Base-by-base conservation (phyloP, 2,329 filamentous ascomycete genomes). In the Cordyceps militaris region DNA sequence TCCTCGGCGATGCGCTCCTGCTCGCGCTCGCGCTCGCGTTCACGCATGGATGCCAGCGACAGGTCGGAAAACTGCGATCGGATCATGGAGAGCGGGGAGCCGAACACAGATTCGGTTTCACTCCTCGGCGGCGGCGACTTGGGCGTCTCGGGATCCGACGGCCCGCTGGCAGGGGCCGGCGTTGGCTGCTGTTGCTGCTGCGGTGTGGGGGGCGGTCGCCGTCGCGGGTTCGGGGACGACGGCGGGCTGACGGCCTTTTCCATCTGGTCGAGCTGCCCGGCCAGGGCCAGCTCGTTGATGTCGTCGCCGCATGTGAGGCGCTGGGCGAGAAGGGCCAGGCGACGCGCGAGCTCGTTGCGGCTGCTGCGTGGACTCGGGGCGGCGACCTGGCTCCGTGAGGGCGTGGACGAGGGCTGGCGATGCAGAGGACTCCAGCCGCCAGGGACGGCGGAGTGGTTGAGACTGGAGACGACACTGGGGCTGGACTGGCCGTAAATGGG, bases 341-440 rank as follows among this genome's bases (percentile, higher is more conserved):
- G 70, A 58, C 69, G 65, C 11, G 80, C 73, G 55, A 83, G 73
- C 24, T 76, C 73, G 60, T 79, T 73, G 57, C 71, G 73, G 65
- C 43, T 21, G 30, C 52, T n/a, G 21, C n/a, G 49, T 3, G 52
- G 23, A 23, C 19, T 59, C 10, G 34, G 13, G 51, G 32, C 26
- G 38, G 38, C 50, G 23, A 30, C 53, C 53, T 48, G 42, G 26
- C 44, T 47, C 23, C 28, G 54, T 6, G 54, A 56, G 36, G 46
- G 53, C 43, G 53, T 30, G 5, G 43, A 48, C 16, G 21, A 46
- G 23, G 36, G 44, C 13, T 55, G 56, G 9, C 59, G 56, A 23
- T 55, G 32, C 32, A 60, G 30, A 10, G 60, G 56, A 48, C 59
- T 57, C 43, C 42, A 58, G 23, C 50, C 55, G 10, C 55, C 56